Percentiles rank a stretch among this genome's conserved stretches.
Evolutionary conservation across 495 filamentous ascomycete species (phyloP).

Genomic region (Monascus purpureus): DNA sequence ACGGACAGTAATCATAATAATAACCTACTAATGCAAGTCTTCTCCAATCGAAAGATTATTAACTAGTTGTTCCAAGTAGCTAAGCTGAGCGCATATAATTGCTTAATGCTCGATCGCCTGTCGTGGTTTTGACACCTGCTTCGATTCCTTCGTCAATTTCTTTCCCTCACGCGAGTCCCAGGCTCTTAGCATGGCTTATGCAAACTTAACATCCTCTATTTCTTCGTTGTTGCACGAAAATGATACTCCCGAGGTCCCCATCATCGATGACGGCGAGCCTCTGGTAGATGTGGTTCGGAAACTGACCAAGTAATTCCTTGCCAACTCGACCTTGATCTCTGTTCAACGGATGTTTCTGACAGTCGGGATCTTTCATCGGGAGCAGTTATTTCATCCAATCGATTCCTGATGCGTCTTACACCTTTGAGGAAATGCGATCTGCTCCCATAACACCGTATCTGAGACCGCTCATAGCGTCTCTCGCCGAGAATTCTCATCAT

Average conservation of each 20-base stretch:
- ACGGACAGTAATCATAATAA: no score
- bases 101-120: no score
- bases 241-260: constrained; percentile 34
- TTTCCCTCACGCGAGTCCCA: no score
- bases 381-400: constrained; percentile 52
- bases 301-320: constrained; percentile 47
- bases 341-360: no score
- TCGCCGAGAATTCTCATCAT: constrained; percentile 53
- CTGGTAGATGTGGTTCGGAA: constrained; percentile 56
- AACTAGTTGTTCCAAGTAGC: no score
- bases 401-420: constrained; percentile 49
- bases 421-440: constrained; percentile 68
- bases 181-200: not conserved
- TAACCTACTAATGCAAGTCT: no score
- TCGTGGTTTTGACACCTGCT: no score
- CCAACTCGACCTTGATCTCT: no score
- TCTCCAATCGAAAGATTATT: no score
- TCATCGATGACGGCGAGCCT: constrained; percentile 47
- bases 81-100: no score
- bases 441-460: constrained; percentile 50
- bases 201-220: constrained; percentile 3
- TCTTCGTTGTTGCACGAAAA: constrained; percentile 7
- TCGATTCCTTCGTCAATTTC: no score
- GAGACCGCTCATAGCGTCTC: constrained; percentile 47
- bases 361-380: no score